Conservation (phyloP, 2,329 filamentous ascomycete genomes). For the Xylariaceae sp. region DNA sequence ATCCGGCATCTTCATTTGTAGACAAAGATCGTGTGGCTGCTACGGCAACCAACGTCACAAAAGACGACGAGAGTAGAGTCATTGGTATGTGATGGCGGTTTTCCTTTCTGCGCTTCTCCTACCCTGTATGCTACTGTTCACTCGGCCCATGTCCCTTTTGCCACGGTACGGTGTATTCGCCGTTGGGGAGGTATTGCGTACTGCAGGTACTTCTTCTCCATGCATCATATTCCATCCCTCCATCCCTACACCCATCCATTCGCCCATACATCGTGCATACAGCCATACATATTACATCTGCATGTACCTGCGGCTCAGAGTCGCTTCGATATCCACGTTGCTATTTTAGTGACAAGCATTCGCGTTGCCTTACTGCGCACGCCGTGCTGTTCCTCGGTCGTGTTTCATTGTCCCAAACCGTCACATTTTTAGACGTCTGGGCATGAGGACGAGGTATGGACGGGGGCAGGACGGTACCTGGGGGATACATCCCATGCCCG, state of each 20-base stretch:
- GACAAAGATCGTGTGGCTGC: too few relatives aligned
- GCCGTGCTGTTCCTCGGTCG: conserved; percentile 11
- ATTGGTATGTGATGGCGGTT: too few relatives aligned
- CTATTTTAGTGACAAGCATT: conserved; percentile 21
- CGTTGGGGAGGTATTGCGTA: too few relatives aligned
- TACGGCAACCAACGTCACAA: too few relatives aligned
- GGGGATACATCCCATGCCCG: neutral
- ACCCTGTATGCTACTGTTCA: too few relatives aligned
- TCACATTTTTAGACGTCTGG: conserved; percentile 3
- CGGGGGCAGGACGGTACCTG: conserved; percentile 3
- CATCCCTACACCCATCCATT: neutral
- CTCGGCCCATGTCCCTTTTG: too few relatives aligned
- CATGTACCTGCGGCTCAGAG: conserved; percentile 21
- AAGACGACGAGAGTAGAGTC: too few relatives aligned
- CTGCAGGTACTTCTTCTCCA: neutral
- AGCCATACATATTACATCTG: conserved; percentile 6
- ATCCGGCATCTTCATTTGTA: too few relatives aligned
- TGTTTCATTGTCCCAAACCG: conserved; percentile 16
- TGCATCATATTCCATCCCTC: neutral
- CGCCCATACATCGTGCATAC: conserved; percentile 6
- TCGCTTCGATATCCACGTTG: conserved; percentile 17
- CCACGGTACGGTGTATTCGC: too few relatives aligned
- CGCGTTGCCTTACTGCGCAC: conserved; percentile 7
- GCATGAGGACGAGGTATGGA: neutral
- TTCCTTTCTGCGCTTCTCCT: too few relatives aligned